Conservation (phyloP, 78 protist genomes). For the Dictyostelium purpureum region DNA sequence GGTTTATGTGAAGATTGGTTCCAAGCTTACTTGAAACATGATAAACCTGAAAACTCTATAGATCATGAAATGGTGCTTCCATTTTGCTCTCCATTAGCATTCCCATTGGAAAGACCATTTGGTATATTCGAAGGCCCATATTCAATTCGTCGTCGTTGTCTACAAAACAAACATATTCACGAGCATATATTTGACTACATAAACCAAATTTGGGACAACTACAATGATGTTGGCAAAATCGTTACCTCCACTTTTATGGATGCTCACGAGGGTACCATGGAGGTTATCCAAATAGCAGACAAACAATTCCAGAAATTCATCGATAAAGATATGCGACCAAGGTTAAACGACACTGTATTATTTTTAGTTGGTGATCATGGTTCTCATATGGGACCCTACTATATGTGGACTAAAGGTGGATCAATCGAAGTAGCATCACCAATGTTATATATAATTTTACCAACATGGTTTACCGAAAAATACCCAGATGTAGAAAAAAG, state of each 20-base stretch:
- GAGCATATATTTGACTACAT: conserved; percentile 28
- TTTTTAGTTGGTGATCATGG: conserved; percentile 56
- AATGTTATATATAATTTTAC: conserved; percentile 18
- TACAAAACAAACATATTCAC: conserved; percentile 28
- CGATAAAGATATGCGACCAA: not conserved
- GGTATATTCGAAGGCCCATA: conserved; percentile 43
- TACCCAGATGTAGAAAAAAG: conserved; percentile 29
- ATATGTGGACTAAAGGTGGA: conserved; percentile 44
- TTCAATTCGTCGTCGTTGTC: conserved; percentile 44
- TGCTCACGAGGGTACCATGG: conserved; percentile 68
- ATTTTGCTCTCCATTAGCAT: conserved; percentile 52
- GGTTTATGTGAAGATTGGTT: conserved; percentile 73
- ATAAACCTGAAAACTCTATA: not conserved
- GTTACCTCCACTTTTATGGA: conserved; percentile 42
- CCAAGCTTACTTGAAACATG: not conserved
- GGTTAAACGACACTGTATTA: conserved; percentile 22
- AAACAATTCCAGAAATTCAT: conserved; percentile 2
- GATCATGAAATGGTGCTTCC: conserved; percentile 66
- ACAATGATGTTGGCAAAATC: conserved; percentile 40
- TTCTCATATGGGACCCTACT: conserved; percentile 36
- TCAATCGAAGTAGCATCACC: conserved; percentile 39
- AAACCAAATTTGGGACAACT: conserved; percentile 31
- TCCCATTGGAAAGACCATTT: conserved; percentile 28
- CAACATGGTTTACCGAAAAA: conserved; percentile 53
- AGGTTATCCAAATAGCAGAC: conserved; percentile 21